Conservation (phyloP, 2,329 filamentous ascomycete genomes). For the Fusarium verrucosum region DNA sequence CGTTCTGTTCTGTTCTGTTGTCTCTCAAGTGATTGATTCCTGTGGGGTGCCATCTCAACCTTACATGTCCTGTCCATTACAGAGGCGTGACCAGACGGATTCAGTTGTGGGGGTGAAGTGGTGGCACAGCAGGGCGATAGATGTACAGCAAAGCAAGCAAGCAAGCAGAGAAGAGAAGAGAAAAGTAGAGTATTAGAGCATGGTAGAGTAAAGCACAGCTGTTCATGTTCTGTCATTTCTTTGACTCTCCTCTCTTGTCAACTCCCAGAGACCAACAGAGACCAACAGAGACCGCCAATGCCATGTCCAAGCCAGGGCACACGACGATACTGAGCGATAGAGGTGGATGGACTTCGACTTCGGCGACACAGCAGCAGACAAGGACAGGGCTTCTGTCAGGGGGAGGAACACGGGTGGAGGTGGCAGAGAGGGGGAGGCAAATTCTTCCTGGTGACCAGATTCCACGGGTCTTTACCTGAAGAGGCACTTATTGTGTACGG, state of each 20-base stretch:
- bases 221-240: slow-evolving; percentile 20
- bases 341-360: slow-evolving; percentile 8
- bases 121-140: not conserved
- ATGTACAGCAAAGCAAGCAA: not conserved
- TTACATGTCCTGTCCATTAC: not conserved
- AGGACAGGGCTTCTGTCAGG: slow-evolving; percentile 41
- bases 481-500: slow-evolving; percentile 40
- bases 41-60: slow-evolving; percentile 25
- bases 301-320: slow-evolving; percentile 12
- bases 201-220: not conserved
- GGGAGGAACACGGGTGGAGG: slow-evolving; percentile 42
- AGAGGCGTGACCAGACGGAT: slow-evolving; percentile 23
- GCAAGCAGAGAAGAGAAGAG: too few relatives aligned
- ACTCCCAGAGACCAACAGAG: too few relatives aligned
- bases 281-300: slow-evolving; percentile 20
- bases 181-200: too few relatives aligned
- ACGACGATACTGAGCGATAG: not conserved
- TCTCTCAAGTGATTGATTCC: slow-evolving; percentile 24
- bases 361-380: slow-evolving; percentile 41
- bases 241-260: slow-evolving; percentile 6
- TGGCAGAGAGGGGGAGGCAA: slow-evolving; percentile 44
- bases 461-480: slow-evolving; percentile 38
- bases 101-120: slow-evolving; percentile 20
- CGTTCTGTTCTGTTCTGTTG: too few relatives aligned
- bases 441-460: slow-evolving; percentile 43